phyloP scores from a whole-genome alignment of 495 filamentous ascomycete genomes.

The Neurospora sublineolata region DNA sequence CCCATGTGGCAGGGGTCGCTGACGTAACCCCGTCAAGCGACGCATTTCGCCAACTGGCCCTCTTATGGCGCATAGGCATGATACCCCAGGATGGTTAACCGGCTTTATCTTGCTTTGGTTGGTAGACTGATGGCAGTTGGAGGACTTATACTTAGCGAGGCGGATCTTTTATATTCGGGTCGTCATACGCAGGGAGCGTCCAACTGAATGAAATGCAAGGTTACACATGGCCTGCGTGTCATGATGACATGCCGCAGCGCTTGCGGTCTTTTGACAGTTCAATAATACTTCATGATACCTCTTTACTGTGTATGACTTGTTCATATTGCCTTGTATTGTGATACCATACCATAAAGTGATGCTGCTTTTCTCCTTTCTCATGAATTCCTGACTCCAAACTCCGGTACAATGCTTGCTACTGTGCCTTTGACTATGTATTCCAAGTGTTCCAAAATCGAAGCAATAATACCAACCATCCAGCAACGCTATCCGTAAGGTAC shows the following conservation, averaged over 20 bases:
- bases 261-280: conserved; percentile 15
- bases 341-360: neutral
- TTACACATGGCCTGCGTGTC: conserved; percentile 16
- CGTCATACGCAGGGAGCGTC: conserved; percentile 9
- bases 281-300: neutral
- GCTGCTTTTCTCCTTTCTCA: neutral
- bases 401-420: neutral
- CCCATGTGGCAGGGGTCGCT: conserved; percentile 5
- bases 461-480: neutral
- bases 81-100: conserved; percentile 18
- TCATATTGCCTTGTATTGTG: neutral
- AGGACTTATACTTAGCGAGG: conserved; percentile 11
- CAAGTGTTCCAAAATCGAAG: neutral
- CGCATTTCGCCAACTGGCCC: neutral
- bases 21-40: neutral
- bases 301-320: neutral
- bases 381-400: conserved; percentile 1
- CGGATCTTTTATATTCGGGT: conserved; percentile 10
- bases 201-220: conserved; percentile 9
- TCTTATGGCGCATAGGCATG: conserved; percentile 17
- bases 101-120: conserved; percentile 8
- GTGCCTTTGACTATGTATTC: neutral
- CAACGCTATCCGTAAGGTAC: neutral
- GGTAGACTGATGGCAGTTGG: conserved; percentile 3
- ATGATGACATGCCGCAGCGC: conserved; percentile 12